Conservation (phyloP, 73 alveolate genomes). For the Paramecium octaurelia region DNA sequence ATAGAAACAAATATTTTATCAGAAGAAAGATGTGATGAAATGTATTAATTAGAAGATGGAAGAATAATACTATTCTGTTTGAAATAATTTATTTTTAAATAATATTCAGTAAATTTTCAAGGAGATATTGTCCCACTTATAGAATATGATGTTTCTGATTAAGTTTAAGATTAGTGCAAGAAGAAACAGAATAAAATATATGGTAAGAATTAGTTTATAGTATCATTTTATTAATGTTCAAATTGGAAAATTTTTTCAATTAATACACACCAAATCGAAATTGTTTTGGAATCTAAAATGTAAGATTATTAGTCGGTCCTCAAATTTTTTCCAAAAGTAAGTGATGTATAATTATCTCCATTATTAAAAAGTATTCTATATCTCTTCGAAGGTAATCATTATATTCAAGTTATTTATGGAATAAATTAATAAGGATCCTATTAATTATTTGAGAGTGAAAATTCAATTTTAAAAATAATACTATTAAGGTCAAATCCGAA, state of each 20-base stretch:
- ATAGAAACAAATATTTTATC: background rate
- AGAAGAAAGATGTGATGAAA: background rate
- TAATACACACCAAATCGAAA: background rate
- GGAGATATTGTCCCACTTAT: background rate
- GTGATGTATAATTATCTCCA: background rate
- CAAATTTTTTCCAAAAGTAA: background rate
- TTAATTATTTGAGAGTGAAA: too few relatives aligned
- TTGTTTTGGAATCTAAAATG: background rate
- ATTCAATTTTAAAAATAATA: too few relatives aligned
- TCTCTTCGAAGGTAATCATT: too few relatives aligned
- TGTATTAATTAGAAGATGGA: background rate
- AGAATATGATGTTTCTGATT: background rate
- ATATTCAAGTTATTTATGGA: background rate
- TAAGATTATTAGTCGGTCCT: background rate
- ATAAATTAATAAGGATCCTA: too few relatives aligned
- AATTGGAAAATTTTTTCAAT: background rate
- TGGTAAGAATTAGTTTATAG: background rate
- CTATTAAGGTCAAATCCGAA: too few relatives aligned
- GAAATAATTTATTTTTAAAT: background rate
- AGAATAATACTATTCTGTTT: background rate
- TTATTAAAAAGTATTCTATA: background rate
- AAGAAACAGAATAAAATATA: background rate
- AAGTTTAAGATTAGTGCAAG: background rate
- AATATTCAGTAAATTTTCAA: background rate
- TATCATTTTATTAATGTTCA: background rate